phyloP scores from a whole-genome alignment of 441 rosid species.

The Populus trichocarpa region DNA sequence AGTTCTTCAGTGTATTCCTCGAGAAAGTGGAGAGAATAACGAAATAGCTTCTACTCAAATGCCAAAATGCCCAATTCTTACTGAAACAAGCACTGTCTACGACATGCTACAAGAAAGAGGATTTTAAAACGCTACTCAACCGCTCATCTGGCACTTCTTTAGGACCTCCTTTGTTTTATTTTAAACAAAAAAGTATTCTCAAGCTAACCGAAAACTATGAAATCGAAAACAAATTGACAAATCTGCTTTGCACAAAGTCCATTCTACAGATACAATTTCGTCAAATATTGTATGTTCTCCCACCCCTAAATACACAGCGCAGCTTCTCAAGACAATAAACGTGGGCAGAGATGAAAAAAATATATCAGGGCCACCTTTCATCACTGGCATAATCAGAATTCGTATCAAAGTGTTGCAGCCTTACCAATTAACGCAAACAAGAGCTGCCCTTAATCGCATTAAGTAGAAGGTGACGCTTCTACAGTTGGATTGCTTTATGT shows the following conservation, averaged over 20 bases:
- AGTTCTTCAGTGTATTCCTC: background rate
- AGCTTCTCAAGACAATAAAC: background rate
- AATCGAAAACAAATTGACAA: background rate
- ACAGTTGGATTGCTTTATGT: slow-evolving; percentile 5
- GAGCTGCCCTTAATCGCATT: background rate
- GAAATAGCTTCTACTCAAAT: background rate
- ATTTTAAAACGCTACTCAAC: background rate
- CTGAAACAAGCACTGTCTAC: background rate
- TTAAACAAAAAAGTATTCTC: background rate
- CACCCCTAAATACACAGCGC: slow-evolving; percentile 1
- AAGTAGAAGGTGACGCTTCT: slow-evolving; percentile 14
- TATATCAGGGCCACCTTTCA: background rate
- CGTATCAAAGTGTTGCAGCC: slow-evolving; percentile 2
- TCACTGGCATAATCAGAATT: slow-evolving; percentile 7
- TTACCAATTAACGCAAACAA: background rate
- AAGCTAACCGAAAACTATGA: background rate
- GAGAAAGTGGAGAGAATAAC: background rate
- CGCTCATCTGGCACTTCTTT: background rate
- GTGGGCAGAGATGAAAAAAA: background rate
- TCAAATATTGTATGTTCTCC: slow-evolving; percentile 7
- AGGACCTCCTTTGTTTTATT: background rate
- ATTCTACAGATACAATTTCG: slow-evolving; percentile 14
- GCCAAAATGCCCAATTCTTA: background rate
- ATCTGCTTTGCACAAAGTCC: slow-evolving; percentile 3
- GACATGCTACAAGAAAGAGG: too few species aligned